A percentile compares a stretch with the other conserved stretches of the same genome.
Conservation (phyloP, 2,329 filamentous ascomycete genomes). For the Diplocarpon rosae region DNA sequence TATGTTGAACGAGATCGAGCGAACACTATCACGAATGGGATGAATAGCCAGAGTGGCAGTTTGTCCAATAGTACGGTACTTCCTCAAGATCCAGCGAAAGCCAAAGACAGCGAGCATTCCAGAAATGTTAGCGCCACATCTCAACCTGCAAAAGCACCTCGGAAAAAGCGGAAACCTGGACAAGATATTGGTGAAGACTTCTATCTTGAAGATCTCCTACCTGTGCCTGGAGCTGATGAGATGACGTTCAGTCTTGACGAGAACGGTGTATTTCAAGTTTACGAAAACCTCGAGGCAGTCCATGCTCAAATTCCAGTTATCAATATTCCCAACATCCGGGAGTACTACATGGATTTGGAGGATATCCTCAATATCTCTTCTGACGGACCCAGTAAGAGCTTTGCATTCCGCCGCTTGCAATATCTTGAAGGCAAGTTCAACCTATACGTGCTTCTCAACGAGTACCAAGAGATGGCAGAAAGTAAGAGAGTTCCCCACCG, state of each 20-base stretch:
- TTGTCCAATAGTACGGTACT: constrained; percentile 27
- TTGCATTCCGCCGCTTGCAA: constrained; percentile 86
- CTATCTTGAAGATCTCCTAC: constrained; percentile 63
- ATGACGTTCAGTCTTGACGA: constrained; percentile 70
- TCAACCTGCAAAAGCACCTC: constrained; percentile 33
- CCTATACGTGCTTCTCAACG: constrained; percentile 83
- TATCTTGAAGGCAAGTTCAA: constrained; percentile 98
- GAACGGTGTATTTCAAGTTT: constrained; percentile 86
- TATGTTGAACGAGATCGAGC: constrained; percentile 9
- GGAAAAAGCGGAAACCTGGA: constrained; percentile 69
- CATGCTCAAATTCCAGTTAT: constrained; percentile 60
- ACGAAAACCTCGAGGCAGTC: constrained; percentile 53
- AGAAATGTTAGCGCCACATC: constrained; percentile 12
- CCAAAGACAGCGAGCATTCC: constrained; percentile 13
- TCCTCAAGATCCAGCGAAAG: constrained; percentile 23
- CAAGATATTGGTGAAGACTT: constrained; percentile 91
- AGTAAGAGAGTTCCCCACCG: constrained; percentile 95
- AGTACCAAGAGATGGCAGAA: constrained; percentile 96
- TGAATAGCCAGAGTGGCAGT: constrained; percentile 39
- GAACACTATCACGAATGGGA: constrained; percentile 18
- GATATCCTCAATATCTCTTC: constrained; percentile 79
- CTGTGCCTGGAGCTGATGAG: constrained; percentile 58
- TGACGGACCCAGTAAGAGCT: constrained; percentile 92
- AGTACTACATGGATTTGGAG: constrained; percentile 94
- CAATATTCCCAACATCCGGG: constrained; percentile 79